A percentile compares a stretch with the other conserved stretches of the same genome.
Evolutionary conservation across 768 basidiomycete genomes (phyloP).

Genomic region (Suillus paluster): DNA sequence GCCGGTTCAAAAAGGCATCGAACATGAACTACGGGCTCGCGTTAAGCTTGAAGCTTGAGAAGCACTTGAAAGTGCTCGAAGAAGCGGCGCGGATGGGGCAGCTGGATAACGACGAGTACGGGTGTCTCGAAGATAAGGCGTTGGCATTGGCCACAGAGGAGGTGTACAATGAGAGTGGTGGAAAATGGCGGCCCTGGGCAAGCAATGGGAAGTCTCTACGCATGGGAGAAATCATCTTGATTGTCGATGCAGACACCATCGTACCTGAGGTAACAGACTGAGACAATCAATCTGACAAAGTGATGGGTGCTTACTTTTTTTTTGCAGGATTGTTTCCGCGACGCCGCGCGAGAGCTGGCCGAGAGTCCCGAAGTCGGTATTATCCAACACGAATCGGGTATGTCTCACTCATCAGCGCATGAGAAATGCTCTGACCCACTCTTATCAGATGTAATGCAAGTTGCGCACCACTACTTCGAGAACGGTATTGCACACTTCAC

Average conservation of each 20-base stretch:
- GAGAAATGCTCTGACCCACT: neutral
- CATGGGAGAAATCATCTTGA: slow-evolving; percentile 78
- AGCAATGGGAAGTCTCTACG: slow-evolving; percentile 76
- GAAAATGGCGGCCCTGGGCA: slow-evolving; percentile 74
- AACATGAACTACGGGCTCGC: slow-evolving; percentile 88
- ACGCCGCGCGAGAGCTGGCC: slow-evolving; percentile 80
- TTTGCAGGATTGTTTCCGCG: slow-evolving; percentile 82
- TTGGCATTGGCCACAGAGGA: slow-evolving; percentile 77
- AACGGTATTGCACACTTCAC: slow-evolving; percentile 54
- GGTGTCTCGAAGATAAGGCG: slow-evolving; percentile 64
- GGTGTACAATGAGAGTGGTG: slow-evolving; percentile 61
- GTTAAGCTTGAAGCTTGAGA: slow-evolving; percentile 57
- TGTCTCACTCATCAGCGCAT: slow-evolving; percentile 9
- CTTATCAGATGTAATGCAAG: slow-evolving; percentile 58
- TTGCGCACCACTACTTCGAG: slow-evolving; percentile 56
- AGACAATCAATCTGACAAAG: neutral
- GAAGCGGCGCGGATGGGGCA: slow-evolving; percentile 35
- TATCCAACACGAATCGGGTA: slow-evolving; percentile 88
- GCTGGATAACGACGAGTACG: slow-evolving; percentile 43
- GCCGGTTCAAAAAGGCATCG: slow-evolving; percentile 89
- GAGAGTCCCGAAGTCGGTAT: slow-evolving; percentile 88
- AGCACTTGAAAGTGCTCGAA: slow-evolving; percentile 46
- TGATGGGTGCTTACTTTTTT: neutral
- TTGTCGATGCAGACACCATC: slow-evolving; percentile 86
- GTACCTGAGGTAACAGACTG: slow-evolving; percentile 63